Evolutionary conservation across 495 filamentous ascomycete species (phyloP).

Genomic region (Hyaloscypha hepaticicola): DNA sequence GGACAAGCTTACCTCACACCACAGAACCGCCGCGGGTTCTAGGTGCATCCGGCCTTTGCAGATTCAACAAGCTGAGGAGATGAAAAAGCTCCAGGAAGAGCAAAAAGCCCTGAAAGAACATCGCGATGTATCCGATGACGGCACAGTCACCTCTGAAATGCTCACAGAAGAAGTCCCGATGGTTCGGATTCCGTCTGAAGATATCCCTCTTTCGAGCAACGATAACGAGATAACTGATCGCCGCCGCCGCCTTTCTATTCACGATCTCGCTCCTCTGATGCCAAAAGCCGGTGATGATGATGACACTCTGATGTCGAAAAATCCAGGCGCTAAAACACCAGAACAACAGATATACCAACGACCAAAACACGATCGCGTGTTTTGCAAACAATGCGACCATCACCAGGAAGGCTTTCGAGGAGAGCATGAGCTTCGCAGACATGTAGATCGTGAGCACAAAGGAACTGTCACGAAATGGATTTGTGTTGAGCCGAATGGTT

Average conservation of each 20-base stretch:
- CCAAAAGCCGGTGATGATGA: no score
- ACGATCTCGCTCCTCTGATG: no score
- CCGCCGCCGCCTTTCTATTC: no score
- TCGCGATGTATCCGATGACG: no score
- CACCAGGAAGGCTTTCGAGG: slow-evolving; percentile 87
- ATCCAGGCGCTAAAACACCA: no score
- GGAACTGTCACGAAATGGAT: slow-evolving; percentile 75
- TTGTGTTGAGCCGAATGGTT: slow-evolving; percentile 55
- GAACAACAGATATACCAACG: slow-evolving; percentile 68
- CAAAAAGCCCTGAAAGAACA: no score
- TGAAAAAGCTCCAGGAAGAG: neutral
- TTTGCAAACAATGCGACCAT: slow-evolving; percentile 70
- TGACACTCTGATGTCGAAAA: slow-evolving; percentile 27
- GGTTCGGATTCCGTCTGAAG: no score
- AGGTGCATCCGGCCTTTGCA: neutral
- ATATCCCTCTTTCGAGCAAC: no score
- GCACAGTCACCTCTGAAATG: no score
- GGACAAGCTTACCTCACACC: slow-evolving; percentile 61
- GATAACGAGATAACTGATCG: no score
- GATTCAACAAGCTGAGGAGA: neutral
- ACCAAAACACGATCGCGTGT: slow-evolving; percentile 72
- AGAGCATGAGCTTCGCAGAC: slow-evolving; percentile 88
- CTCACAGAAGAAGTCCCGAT: no score
- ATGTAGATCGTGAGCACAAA: slow-evolving; percentile 78
- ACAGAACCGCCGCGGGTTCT: neutral